Percentiles rank a stretch among this genome's conserved stretches.
phyloP scores from a whole-genome alignment of 129 eudicot genomes.

The sunflower (Helianthus annuus) region HanXRQr2.0-SUNRISE NC_035433.2:77421033-77421532 shows the following conservation, averaged over 20 bases:
- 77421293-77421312: slow-evolving; percentile 98
- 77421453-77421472: too few species aligned
- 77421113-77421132: slow-evolving; percentile 97
- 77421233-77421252: slow-evolving; percentile 20
- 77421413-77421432: too few species aligned
- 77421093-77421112: slow-evolving; percentile 41
- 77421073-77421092: too few species aligned
- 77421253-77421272: too few species aligned
- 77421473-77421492: too few species aligned
- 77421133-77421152: slow-evolving; percentile 90
- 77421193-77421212: slow-evolving; percentile 4
- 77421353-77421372: background rate
- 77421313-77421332: slow-evolving; percentile 98
- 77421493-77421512: too few species aligned
- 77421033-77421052: too few species aligned
- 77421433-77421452: too few species aligned
- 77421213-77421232: background rate
- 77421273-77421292: slow-evolving; percentile 87
- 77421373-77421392: background rate
- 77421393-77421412: background rate
- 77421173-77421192: slow-evolving; percentile 8
- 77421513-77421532: too few species aligned
- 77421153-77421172: slow-evolving; percentile 85
- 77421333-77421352: slow-evolving; percentile 10
- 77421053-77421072: too few species aligned